phyloP scores from a whole-genome alignment of 495 filamentous ascomycete species.

The Articulospora tetracladia region DNA sequence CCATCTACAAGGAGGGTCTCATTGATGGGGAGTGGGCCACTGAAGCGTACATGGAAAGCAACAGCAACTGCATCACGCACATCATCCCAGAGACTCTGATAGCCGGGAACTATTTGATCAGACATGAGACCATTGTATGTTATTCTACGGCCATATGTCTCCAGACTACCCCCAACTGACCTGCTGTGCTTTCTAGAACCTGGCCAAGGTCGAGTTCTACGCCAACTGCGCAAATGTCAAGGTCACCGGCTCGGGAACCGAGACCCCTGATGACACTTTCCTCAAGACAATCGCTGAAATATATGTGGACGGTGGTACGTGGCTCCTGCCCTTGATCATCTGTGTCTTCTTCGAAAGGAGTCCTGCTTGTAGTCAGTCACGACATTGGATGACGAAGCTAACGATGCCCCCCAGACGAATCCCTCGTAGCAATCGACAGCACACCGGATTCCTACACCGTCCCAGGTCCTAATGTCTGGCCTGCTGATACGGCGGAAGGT shows the following conservation, averaged over 20 bases:
- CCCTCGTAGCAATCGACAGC: not conserved
- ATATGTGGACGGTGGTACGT: not conserved
- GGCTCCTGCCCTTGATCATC: not conserved
- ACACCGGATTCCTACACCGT: not conserved
- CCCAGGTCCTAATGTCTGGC: not conserved
- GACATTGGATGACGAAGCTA: not conserved
- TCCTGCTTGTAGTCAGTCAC: not conserved
- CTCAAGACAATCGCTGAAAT: not conserved
- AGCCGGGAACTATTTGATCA: slow-evolving; percentile 69
- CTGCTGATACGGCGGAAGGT: not conserved
- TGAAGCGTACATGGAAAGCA: not conserved
- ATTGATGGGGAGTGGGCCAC: not conserved
- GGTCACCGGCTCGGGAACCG: slow-evolving; percentile 59
- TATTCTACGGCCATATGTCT: slow-evolving; percentile 54
- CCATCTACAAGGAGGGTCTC: not conserved
- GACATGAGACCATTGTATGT: slow-evolving; percentile 75
- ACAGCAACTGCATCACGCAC: slow-evolving; percentile 44
- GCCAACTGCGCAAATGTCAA: slow-evolving; percentile 69
- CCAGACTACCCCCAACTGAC: not conserved
- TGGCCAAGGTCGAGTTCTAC: slow-evolving; percentile 49
- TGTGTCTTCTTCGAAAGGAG: not conserved
- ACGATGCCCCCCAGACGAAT: not conserved
- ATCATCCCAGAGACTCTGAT: slow-evolving; percentile 61
- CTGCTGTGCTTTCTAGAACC: not conserved
- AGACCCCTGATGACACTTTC: not conserved